Percentiles rank a stretch among this genome's conserved stretches.
Evolutionary conservation across 441 rosid species (phyloP).

Genomic region (Mallotus repandus): DNA sequence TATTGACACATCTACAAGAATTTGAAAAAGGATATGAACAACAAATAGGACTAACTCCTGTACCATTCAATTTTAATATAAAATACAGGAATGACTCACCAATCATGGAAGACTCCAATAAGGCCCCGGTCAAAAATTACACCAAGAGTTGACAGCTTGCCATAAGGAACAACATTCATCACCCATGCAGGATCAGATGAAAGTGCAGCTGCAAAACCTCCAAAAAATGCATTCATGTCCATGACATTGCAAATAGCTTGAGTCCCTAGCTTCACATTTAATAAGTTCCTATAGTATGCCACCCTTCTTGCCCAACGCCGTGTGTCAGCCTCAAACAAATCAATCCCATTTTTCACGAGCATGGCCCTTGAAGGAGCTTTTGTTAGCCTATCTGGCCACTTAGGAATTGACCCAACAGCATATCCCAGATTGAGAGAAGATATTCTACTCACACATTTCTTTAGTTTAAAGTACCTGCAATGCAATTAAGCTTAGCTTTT

Average conservation of each 20-base stretch:
- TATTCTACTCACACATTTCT: constrained; percentile 65
- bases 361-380: constrained; percentile 69
- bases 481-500: constrained; percentile 18
- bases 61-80: background rate
- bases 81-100: constrained; percentile 51
- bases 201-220: constrained; percentile 92
- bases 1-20: background rate
- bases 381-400: constrained; percentile 80
- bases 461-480: constrained; percentile 76
- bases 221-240: constrained; percentile 96
- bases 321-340: constrained; percentile 89
- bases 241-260: constrained; percentile 75
- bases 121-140: constrained; percentile 91
- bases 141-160: constrained; percentile 70
- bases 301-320: constrained; percentile 87
- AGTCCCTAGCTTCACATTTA: constrained; percentile 70
- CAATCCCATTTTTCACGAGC: constrained; percentile 69
- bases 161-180: constrained; percentile 92
- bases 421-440: constrained; percentile 60
- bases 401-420: constrained; percentile 64
- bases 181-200: constrained; percentile 84
- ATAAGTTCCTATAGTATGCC: constrained; percentile 67
- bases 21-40: background rate
- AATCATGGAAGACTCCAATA: constrained; percentile 88
- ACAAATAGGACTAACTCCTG: background rate